Percentiles rank a stretch among this genome's conserved stretches.
These are phyloP conservation scores for Mucor mucedo DNA, from an alignment of 371 early-diverging fungal genomes.

Conservation along the genomic window DNA sequence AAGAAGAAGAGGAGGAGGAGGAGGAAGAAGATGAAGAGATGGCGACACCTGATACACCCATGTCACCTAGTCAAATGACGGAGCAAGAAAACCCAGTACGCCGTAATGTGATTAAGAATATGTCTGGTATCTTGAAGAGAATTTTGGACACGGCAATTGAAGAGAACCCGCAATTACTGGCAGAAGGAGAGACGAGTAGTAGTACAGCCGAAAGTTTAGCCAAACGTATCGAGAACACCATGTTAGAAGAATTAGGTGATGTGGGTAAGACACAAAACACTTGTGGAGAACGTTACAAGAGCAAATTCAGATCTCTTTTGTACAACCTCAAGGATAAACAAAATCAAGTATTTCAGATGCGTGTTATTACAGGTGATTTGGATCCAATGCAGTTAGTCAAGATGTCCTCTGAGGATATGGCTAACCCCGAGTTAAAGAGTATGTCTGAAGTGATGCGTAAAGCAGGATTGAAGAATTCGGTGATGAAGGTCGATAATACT, in stretches of 20 bases:
- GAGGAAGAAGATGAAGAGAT: conserved; percentile 1
- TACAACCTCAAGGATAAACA: conserved; percentile 81
- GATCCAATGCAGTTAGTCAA: conserved; percentile 65
- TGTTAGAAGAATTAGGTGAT: conserved; percentile 45
- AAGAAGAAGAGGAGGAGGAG: conserved; percentile 6
- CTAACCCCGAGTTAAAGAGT: conserved; percentile 73
- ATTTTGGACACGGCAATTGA: conserved; percentile 36
- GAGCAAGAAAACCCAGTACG: conserved; percentile 62
- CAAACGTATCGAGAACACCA: conserved; percentile 39
- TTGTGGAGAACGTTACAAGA: conserved; percentile 71
- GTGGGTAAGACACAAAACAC: conserved; percentile 18
- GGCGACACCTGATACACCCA: conserved; percentile 15
- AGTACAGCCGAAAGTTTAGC: conserved; percentile 37
- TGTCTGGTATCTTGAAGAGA: conserved; percentile 40
- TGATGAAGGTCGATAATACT: conserved; percentile 58
- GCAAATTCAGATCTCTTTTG: conserved; percentile 72
- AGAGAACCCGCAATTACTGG: conserved; percentile 28
- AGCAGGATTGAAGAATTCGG: conserved; percentile 65
- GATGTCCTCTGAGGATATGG: conserved; percentile 79
- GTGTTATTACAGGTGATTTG: conserved; percentile 71
- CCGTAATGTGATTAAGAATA: conserved; percentile 60
- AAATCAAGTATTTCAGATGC: conserved; percentile 67
- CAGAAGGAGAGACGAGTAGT: conserved; percentile 11
- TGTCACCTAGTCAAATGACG: conserved; percentile 34
- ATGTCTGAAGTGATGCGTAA: conserved; percentile 66